These are phyloP conservation scores for Umbelopsis isabellina DNA, from an alignment of 192 early-diverging fungal genomes.

Conservation along the genomic window DNA sequence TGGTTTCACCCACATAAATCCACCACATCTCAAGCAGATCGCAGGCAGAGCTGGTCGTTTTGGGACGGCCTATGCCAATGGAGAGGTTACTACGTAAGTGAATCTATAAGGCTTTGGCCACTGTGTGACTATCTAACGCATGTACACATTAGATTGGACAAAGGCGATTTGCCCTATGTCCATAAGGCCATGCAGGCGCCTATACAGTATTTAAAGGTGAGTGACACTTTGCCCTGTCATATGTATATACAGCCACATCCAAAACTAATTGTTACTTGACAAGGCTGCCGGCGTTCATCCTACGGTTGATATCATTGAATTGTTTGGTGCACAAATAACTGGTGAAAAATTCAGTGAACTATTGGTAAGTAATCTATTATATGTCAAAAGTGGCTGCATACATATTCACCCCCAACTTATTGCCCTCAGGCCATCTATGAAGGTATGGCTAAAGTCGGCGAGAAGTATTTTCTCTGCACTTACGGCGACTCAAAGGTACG, in stretches of 20 bases:
- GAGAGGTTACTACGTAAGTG: slow-evolving; percentile 72
- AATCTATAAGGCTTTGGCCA: not conserved
- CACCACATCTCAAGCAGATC: slow-evolving; percentile 92
- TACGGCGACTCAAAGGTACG: slow-evolving; percentile 62
- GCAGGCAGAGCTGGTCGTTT: slow-evolving; percentile 91
- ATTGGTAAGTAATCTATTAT: slow-evolving; percentile 49
- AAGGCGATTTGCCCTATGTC: slow-evolving; percentile 29
- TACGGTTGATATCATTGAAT: slow-evolving; percentile 72
- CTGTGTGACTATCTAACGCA: not conserved
- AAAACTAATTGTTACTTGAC: not conserved
- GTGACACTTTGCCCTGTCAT: not conserved
- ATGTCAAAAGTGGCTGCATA: not conserved
- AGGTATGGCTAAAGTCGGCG: slow-evolving; percentile 65
- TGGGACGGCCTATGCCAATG: slow-evolving; percentile 64
- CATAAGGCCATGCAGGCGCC: slow-evolving; percentile 41
- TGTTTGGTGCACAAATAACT: slow-evolving; percentile 74
- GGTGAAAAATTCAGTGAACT: slow-evolving; percentile 61
- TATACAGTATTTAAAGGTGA: slow-evolving; percentile 30
- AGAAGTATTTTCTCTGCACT: slow-evolving; percentile 80
- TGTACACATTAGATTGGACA: not conserved
- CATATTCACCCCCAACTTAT: slow-evolving; percentile 1
- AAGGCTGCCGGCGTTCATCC: slow-evolving; percentile 77
- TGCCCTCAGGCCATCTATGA: slow-evolving; percentile 63
- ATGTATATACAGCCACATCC: not conserved
- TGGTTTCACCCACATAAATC: slow-evolving; percentile 48